These are phyloP conservation scores for Pseudogymnoascus sp. DNA, from an alignment of 2,329 filamentous ascomycete species.

Conservation along the genomic window DNA sequence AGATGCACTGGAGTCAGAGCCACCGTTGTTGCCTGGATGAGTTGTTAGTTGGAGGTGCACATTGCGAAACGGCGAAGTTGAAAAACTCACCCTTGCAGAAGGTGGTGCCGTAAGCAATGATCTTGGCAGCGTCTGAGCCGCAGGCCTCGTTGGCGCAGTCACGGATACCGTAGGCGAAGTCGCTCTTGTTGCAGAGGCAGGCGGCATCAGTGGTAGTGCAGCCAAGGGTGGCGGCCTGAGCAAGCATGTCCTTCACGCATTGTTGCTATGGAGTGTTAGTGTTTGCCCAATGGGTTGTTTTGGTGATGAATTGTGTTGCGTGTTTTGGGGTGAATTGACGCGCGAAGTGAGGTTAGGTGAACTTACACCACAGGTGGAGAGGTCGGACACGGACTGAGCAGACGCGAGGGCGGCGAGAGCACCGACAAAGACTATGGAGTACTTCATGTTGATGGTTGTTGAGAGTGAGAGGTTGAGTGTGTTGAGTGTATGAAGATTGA, in stretches of 20 bases:
- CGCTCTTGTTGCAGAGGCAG: conserved; percentile 36
- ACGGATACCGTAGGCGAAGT: conserved; percentile 39
- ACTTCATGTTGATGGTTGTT: conserved; percentile 1
- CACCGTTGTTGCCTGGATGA: not conserved
- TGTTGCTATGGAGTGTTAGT: conserved; percentile 20
- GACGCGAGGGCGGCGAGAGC: not conserved
- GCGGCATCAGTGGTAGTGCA: conserved; percentile 30
- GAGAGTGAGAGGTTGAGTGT: not conserved
- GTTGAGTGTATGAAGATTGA: not conserved
- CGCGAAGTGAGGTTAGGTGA: not conserved
- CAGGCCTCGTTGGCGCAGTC: conserved; percentile 39
- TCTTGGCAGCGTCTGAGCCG: conserved; percentile 22
- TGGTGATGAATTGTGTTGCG: not conserved
- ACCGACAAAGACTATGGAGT: not conserved
- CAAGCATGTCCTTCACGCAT: conserved; percentile 39
- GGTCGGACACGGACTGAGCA: not conserved
- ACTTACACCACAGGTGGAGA: not conserved
- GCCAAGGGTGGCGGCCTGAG: conserved; percentile 32
- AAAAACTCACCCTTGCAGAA: conserved; percentile 17
- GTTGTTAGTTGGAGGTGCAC: not conserved
- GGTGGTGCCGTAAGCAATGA: conserved; percentile 22
- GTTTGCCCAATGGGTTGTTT: not conserved
- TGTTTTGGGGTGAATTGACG: not conserved
- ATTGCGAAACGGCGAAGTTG: not conserved
- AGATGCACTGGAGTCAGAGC: not conserved